A percentile compares a stretch with the other conserved stretches of the same genome.
Conservation (phyloP, 2,329 filamentous ascomycete species). For the Hymenoscyphus albidus region DNA sequence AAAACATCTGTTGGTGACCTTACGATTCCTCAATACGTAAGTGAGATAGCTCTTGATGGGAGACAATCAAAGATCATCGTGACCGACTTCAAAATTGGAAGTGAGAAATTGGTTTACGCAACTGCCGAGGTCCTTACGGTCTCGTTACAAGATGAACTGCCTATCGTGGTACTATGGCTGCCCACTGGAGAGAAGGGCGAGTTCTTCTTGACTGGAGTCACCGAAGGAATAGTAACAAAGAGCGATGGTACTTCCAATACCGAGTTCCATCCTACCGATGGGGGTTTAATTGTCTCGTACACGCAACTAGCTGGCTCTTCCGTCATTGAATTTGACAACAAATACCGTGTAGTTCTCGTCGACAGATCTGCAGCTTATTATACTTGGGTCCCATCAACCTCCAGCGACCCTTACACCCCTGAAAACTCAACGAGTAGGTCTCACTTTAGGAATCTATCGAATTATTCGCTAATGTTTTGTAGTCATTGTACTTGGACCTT, state of each 20-base stretch:
- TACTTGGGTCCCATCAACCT: conserved; percentile 53
- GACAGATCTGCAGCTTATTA: conserved; percentile 52
- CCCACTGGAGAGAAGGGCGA: conserved; percentile 52
- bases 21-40: conserved; percentile 49
- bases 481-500: conserved; percentile 51
- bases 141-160: conserved; percentile 44
- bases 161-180: conserved; percentile 50
- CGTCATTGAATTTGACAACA: conserved; percentile 44
- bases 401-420: conserved; percentile 36
- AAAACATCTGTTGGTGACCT: conserved; percentile 53
- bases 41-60: conserved; percentile 52
- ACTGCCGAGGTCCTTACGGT: conserved; percentile 54
- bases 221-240: conserved; percentile 47
- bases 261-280: conserved; percentile 40
- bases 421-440: conserved; percentile 26
- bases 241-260: conserved; percentile 41
- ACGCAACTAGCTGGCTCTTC: conserved; percentile 47
- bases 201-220: conserved; percentile 50
- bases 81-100: conserved; percentile 54
- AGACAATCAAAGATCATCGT: conserved; percentile 60
- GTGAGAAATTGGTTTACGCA: conserved; percentile 49
- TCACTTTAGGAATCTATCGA: not conserved
- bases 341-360: conserved; percentile 48
- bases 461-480: not conserved
- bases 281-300: conserved; percentile 44